A percentile compares a stretch with the other conserved stretches of the same genome.
Evolutionary conservation across 1,284 basidiomycete species (phyloP).

Genomic region (Exobasidium rhododendri): DNA sequence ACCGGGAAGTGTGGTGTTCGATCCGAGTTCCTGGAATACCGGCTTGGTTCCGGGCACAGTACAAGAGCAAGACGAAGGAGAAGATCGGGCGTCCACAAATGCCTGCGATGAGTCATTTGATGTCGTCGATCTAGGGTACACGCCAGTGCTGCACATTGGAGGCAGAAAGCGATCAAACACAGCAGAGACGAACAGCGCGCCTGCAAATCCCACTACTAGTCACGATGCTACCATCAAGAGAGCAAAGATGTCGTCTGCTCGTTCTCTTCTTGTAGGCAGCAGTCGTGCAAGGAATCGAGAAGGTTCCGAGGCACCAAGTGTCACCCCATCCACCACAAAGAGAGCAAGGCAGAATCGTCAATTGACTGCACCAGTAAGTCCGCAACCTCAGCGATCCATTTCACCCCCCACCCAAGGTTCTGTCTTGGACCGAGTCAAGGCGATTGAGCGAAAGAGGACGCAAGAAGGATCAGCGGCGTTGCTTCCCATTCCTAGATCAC

Average conservation of each 20-base stretch:
- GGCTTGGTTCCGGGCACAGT: background rate
- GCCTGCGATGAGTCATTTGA: conserved; percentile 4
- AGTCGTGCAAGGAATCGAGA: conserved; percentile 1
- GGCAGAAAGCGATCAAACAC: background rate
- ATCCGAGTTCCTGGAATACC: conserved; percentile 15
- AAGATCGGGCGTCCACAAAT: background rate
- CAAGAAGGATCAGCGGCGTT: conserved; percentile 5
- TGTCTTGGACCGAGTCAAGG: conserved; percentile 36
- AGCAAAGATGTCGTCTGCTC: background rate
- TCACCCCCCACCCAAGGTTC: conserved; percentile 9
- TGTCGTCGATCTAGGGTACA: conserved; percentile 10
- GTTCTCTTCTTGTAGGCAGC: too few species aligned
- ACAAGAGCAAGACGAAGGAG: conserved; percentile 7
- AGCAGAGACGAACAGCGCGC: background rate
- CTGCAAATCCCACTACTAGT: background rate
- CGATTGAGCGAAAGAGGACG: conserved; percentile 27
- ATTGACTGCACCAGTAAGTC: conserved; percentile 34
- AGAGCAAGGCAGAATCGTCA: conserved; percentile 35
- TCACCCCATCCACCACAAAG: conserved; percentile 44
- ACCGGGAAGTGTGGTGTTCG: conserved; percentile 29
- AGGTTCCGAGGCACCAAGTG: conserved; percentile 35
- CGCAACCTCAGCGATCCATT: conserved; percentile 10
- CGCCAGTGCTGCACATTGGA: background rate
- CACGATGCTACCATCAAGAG: background rate
- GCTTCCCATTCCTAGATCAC: conserved; percentile 9